These are phyloP conservation scores for Candida nonsorbophila DNA, from an alignment of 805 yeast species.

Conservation along the genomic window DNA sequence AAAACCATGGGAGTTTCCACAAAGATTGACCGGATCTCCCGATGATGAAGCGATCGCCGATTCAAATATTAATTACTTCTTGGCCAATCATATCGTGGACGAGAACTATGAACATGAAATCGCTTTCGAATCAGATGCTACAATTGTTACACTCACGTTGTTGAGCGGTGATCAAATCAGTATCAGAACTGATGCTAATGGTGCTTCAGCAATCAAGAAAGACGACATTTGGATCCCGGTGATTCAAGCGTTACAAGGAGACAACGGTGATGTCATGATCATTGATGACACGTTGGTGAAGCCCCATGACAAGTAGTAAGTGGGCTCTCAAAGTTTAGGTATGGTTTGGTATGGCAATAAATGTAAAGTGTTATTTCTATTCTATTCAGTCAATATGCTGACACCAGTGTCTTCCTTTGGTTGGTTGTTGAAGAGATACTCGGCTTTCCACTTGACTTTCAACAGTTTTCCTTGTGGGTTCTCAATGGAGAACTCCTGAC, in stretches of 20 bases:
- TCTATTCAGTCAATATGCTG: conserved; percentile 13
- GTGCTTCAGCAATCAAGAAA: background rate
- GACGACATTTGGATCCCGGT: conserved; percentile 15
- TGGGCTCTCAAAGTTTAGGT: conserved; percentile 1
- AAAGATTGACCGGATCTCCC: conserved; percentile 31
- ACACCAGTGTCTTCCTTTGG: conserved; percentile 56
- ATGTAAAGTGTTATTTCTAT: no score
- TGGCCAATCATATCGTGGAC: conserved; percentile 56
- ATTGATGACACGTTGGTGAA: conserved; percentile 28
- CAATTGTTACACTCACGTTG: conserved; percentile 5
- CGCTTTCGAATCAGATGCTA: conserved; percentile 5
- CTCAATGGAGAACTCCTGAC: conserved; percentile 45
- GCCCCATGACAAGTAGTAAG: conserved; percentile 9
- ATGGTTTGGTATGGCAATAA: conserved; percentile 1
- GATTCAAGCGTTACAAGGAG: conserved; percentile 23
- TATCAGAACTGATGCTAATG: conserved; percentile 8
- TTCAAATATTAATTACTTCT: conserved; percentile 51
- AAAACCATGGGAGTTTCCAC: conserved; percentile 86
- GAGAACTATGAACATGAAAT: conserved; percentile 16
- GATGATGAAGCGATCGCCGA: conserved; percentile 46
- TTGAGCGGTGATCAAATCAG: conserved; percentile 13
- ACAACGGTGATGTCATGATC: conserved; percentile 34
- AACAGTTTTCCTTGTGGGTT: conserved; percentile 32
- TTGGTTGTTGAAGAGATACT: conserved; percentile 46
- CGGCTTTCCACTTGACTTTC: conserved; percentile 74